Conservation (phyloP, 495 filamentous ascomycete genomes). For the Daldinia caldariorum region DNA sequence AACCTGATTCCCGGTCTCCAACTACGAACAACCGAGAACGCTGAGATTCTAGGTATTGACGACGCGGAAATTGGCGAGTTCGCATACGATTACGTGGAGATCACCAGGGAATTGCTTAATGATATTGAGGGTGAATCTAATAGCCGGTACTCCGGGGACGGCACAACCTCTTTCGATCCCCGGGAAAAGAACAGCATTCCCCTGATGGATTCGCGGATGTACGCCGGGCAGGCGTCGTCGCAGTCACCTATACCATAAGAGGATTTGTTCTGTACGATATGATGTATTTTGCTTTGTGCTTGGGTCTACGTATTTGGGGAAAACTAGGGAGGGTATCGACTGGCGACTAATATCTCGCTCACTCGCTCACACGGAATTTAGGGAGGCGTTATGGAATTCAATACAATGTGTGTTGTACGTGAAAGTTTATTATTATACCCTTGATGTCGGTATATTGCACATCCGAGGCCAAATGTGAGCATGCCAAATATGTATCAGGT, state of each 20-base stretch:
- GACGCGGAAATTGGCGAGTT: constrained; percentile 98
- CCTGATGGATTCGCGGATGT: constrained; percentile 45
- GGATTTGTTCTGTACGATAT: constrained; percentile 25
- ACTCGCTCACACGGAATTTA: constrained; percentile 8
- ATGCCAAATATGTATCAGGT: neutral
- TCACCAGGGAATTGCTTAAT: constrained; percentile 83
- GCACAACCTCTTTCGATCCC: constrained; percentile 40
- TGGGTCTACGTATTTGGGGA: neutral
- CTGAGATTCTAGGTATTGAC: constrained; percentile 91
- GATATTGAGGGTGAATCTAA: constrained; percentile 59
- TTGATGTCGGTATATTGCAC: constrained; percentile 10
- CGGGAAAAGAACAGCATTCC: constrained; percentile 53
- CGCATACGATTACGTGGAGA: constrained; percentile 97
- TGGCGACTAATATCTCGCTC: constrained; percentile 15
- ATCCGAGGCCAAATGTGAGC: neutral
- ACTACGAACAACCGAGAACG: constrained; percentile 82
- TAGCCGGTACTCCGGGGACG: constrained; percentile 52
- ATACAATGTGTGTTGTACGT: constrained; percentile 1
- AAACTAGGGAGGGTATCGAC: constrained; percentile 10
- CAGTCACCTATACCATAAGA: constrained; percentile 19
- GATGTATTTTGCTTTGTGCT: constrained; percentile 10
- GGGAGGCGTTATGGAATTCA: constrained; percentile 34
- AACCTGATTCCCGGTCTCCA: constrained; percentile 86
- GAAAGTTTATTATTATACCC: constrained; percentile 7
- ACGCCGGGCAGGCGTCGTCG: constrained; percentile 39